These are phyloP conservation scores for Vaccinium myrtillus DNA, from an alignment of 148 eudicot species.

Conservation along the genomic window DNA sequence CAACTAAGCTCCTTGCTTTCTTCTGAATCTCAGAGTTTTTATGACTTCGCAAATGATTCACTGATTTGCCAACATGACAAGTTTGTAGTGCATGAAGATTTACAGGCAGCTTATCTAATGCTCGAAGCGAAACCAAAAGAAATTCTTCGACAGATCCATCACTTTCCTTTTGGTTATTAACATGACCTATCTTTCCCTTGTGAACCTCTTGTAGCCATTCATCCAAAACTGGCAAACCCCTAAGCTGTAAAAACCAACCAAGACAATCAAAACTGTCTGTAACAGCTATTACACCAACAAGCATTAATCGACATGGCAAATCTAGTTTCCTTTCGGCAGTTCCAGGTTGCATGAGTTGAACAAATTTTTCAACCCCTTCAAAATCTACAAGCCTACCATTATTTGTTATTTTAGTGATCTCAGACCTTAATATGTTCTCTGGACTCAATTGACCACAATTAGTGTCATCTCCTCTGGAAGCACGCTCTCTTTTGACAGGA, in stretches of 20 bases:
- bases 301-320: slow-evolving; percentile 52
- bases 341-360: slow-evolving; percentile 83
- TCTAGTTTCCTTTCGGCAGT: slow-evolving; percentile 63
- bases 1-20: slow-evolving; percentile 87
- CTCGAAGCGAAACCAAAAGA: slow-evolving; percentile 77
- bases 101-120: slow-evolving; percentile 86
- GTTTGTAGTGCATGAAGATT: slow-evolving; percentile 78
- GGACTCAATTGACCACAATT: slow-evolving; percentile 37
- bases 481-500: slow-evolving; percentile 66
- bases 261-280: slow-evolving; percentile 89
- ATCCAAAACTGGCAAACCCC: slow-evolving; percentile 79
- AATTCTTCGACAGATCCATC: slow-evolving; percentile 87
- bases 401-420: slow-evolving; percentile 65
- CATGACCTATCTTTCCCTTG: slow-evolving; percentile 71
- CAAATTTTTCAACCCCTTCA: slow-evolving; percentile 74
- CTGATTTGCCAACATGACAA: slow-evolving; percentile 94
- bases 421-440: slow-evolving; percentile 55
- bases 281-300: slow-evolving; percentile 70
- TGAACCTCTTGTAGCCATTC: slow-evolving; percentile 92
- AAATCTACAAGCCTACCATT: slow-evolving; percentile 76
- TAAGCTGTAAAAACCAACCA: slow-evolving; percentile 73
- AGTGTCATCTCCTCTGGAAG: slow-evolving; percentile 47
- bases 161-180: slow-evolving; percentile 51
- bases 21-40: slow-evolving; percentile 86
- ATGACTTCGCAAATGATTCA: slow-evolving; percentile 77